phyloP scores from a whole-genome alignment of 2,329 filamentous ascomycete genomes.

The Chalaropsis ovoidea region DNA sequence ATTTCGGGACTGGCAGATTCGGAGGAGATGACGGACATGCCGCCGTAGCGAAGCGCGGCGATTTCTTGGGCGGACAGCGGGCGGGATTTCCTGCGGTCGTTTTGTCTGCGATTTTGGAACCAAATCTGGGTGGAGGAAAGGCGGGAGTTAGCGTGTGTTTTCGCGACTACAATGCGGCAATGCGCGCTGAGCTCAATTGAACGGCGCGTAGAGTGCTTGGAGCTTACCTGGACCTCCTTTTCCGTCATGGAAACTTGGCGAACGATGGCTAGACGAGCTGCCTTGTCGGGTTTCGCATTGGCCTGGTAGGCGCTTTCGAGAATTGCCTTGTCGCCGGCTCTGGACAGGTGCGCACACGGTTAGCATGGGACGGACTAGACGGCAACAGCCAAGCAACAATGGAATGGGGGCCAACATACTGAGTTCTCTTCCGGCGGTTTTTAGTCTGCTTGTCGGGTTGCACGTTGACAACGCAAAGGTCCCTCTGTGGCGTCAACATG shows the following conservation, averaged over 20 bases:
- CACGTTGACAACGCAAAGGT: conserved; percentile 26
- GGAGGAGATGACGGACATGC: conserved; percentile 43
- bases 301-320: conserved; percentile 75
- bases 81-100: conserved; percentile 78
- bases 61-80: conserved; percentile 72
- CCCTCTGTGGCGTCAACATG: conserved; percentile 24
- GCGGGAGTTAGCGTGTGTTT: background rate
- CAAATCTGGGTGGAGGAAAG: conserved; percentile 60
- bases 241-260: conserved; percentile 78
- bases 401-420: conserved; percentile 21
- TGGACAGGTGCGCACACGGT: conserved; percentile 33
- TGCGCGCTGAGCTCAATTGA: background rate
- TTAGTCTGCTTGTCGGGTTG: conserved; percentile 26
- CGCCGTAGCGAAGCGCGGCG: conserved; percentile 48
- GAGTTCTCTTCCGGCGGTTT: conserved; percentile 27
- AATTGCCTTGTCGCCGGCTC: conserved; percentile 77
- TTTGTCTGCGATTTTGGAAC: conserved; percentile 94
- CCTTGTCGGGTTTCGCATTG: conserved; percentile 87
- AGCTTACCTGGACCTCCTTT: conserved; percentile 85
- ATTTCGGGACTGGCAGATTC: conserved; percentile 30
- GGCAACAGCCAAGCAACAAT: conserved; percentile 12
- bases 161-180: background rate
- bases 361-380: conserved; percentile 20
- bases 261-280: conserved; percentile 73
- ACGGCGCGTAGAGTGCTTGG: conserved; percentile 22